Evolutionary conservation across 2,329 filamentous ascomycete species (phyloP), one percentile per base, ranked within the genome.

Genomic region (Pezicula carpinea): DNA sequence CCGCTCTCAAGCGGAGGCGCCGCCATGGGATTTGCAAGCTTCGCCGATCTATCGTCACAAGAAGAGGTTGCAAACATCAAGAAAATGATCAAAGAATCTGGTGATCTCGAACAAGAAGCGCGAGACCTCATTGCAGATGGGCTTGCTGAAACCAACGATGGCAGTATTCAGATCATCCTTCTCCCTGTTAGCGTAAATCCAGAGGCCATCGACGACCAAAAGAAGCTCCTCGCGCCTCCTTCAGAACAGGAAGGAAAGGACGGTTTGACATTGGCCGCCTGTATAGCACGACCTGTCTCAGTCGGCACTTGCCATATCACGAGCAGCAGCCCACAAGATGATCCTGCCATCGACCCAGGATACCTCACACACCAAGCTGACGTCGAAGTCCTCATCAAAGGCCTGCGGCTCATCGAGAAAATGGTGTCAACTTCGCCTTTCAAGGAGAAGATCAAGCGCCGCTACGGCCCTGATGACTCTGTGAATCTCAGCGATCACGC

Each of bases 281-380:
- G 66, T 62, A 3, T 65, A 61, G 35, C 69, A 65, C 55, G 65
- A 69, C 62, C 66, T 1, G 59, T 71, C 26, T 70, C 68, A 0
- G 64, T 67, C n/a, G 70, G 70, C 1, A 64, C 52, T 6, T 54
- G 69, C 1, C 71, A 73, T 46, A 64, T 73, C 31, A 54, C 52
- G 1, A 69, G 66, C 1, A 45, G 64, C 0, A 60, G 70, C 42
- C 63, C 66, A 0, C 50, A 54, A 1, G 57, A 52, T 1, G 56
- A 64, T 21, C 69, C 71, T 0, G 38, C 49, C 2, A 71, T 74
- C 47, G 68, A 75, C 52, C 44, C 48, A 13, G 18, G 14, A 10
- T 47, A 47, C 34, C 40, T 34, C 11, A 19, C 39, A 13, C 48
- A 50, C 17, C 48, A 44, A 11, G 33, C 33, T 7, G 48, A 47